These are phyloP conservation scores for Lyophyllum decastes DNA, from an alignment of 768 basidiomycete genomes.

Conservation along the genomic window DNA sequence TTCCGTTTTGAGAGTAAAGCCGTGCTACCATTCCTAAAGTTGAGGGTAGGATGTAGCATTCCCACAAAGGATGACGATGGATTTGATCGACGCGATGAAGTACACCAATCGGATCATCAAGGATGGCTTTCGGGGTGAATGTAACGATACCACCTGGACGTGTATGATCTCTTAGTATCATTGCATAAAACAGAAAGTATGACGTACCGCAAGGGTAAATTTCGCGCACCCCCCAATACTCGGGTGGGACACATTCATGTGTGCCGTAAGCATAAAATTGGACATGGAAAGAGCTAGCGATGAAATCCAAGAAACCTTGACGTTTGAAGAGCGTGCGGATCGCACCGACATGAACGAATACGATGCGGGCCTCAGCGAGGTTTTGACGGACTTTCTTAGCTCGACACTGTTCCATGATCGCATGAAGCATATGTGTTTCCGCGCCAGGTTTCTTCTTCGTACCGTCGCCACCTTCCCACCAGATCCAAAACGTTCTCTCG, in stretches of 20 bases:
- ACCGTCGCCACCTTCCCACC: conserved; percentile 39
- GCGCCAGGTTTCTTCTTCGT: conserved; percentile 28
- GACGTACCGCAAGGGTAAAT: conserved; percentile 68
- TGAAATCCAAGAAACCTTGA: conserved; percentile 48
- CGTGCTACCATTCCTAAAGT: conserved; percentile 59
- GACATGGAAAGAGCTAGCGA: conserved; percentile 42
- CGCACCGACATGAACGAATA: conserved; percentile 71
- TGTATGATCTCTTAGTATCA: neutral
- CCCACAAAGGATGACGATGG: conserved; percentile 66
- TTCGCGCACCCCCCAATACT: conserved; percentile 63
- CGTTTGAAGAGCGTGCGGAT: conserved; percentile 49
- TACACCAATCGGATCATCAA: conserved; percentile 51
- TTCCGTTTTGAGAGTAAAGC: conserved; percentile 28
- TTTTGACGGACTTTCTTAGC: conserved; percentile 39
- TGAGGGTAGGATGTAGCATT: conserved; percentile 64
- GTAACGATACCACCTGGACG: conserved; percentile 69
- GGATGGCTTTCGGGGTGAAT: conserved; percentile 63
- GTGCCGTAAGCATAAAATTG: conserved; percentile 74
- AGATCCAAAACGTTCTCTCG: conserved; percentile 47
- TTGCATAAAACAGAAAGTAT: neutral
- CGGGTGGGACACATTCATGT: conserved; percentile 49
- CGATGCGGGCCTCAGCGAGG: conserved; percentile 39
- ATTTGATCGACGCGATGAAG: conserved; percentile 51
- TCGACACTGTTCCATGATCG: conserved; percentile 44
- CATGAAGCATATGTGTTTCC: conserved; percentile 45